Percentiles rank a stretch among this genome's conserved stretches.
phyloP scores from a whole-genome alignment of 306 rosid species.

The Albizia julibrissin region DNA sequence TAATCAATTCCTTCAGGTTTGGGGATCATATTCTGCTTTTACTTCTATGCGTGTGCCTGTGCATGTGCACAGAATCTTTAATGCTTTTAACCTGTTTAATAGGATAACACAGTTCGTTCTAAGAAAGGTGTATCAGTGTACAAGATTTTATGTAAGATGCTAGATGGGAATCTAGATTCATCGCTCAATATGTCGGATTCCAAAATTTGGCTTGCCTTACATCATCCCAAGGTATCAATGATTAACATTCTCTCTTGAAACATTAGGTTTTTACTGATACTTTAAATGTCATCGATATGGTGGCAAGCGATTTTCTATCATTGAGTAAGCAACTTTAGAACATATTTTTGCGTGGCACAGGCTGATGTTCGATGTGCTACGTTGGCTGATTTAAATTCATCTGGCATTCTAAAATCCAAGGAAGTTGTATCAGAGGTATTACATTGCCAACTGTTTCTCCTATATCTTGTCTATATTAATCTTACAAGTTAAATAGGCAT shows the following conservation, averaged over 20 bases:
- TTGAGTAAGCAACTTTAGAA: not conserved
- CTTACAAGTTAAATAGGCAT: not conserved
- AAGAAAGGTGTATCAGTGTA: conserved; percentile 55
- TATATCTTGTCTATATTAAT: not conserved
- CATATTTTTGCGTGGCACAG: conserved; percentile 44
- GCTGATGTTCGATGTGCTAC: conserved; percentile 77
- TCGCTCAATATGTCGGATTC: conserved; percentile 58
- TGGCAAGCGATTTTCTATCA: conserved; percentile 17
- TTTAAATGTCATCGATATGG: conserved; percentile 13
- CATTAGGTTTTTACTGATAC: conserved; percentile 20
- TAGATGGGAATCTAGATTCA: conserved; percentile 65
- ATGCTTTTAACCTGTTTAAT: conserved; percentile 37
- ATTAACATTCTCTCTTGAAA: not conserved
- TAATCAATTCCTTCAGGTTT: conserved; percentile 72
- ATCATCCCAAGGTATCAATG: conserved; percentile 77
- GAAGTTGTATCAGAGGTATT: conserved; percentile 63
- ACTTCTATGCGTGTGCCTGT: conserved; percentile 19
- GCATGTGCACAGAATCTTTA: conserved; percentile 16
- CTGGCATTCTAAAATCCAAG: conserved; percentile 49
- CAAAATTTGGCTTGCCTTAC: conserved; percentile 77
- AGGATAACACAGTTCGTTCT: conserved; percentile 56
- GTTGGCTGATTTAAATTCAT: conserved; percentile 56
- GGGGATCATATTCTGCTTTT: conserved; percentile 20
- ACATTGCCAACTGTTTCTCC: not conserved
- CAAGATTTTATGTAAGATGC: conserved; percentile 59